Conservation (phyloP, 1,139 yeast genomes). For the Nakaseomyces sp. region DNA sequence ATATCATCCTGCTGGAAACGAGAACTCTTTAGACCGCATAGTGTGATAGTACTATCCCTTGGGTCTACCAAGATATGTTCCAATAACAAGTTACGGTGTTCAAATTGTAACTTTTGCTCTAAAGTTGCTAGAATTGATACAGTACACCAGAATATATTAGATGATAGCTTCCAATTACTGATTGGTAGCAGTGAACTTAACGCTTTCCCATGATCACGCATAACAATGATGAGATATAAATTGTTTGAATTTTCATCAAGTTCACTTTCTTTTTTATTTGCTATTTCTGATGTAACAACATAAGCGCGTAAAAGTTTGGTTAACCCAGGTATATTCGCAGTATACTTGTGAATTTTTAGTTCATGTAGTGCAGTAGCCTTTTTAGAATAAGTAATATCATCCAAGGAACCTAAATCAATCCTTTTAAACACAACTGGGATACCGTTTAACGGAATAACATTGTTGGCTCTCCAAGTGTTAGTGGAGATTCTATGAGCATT, state of each 20-base stretch:
- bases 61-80: slow-evolving; percentile 43
- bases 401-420: slow-evolving; percentile 15
- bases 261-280: slow-evolving; percentile 7
- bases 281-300: slow-evolving; percentile 14
- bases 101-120: slow-evolving; percentile 46
- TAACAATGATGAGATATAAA: slow-evolving; percentile 20
- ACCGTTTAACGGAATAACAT: background rate
- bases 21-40: slow-evolving; percentile 42
- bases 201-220: slow-evolving; percentile 28
- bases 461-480: slow-evolving; percentile 16
- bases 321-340: slow-evolving; percentile 27
- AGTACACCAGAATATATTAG: slow-evolving; percentile 45
- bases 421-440: slow-evolving; percentile 16
- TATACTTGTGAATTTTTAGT: slow-evolving; percentile 18
- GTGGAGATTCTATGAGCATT: slow-evolving; percentile 13
- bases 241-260: slow-evolving; percentile 3
- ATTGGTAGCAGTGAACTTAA: slow-evolving; percentile 24
- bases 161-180: slow-evolving; percentile 45
- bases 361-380: slow-evolving; percentile 25
- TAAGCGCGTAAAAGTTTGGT: slow-evolving; percentile 22
- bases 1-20: slow-evolving; percentile 4
- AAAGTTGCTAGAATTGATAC: slow-evolving; percentile 42
- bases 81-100: slow-evolving; percentile 60
- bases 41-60: slow-evolving; percentile 35
- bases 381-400: slow-evolving; percentile 15